Percentiles rank a stretch among this genome's conserved stretches.
These are phyloP conservation scores for Inga oerstediana DNA, from an alignment of 306 rosid genomes.

Conservation along the genomic window DNA sequence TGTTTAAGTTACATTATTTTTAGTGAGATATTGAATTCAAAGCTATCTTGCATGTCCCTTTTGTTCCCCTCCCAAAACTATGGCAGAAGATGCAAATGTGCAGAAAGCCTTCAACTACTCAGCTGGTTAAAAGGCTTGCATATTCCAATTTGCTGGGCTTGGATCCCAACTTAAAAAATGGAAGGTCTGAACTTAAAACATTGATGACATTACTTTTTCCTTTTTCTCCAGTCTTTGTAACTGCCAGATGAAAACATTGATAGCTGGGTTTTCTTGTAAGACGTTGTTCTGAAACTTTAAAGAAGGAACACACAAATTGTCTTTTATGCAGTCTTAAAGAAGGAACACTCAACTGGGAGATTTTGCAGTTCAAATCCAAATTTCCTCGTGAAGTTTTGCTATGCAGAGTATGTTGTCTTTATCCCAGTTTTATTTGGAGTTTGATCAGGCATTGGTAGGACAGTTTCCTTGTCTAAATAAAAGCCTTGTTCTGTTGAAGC, in stretches of 20 bases:
- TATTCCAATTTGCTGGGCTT: slow-evolving; percentile 91
- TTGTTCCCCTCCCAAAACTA: slow-evolving; percentile 27
- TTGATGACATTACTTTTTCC: slow-evolving; percentile 18
- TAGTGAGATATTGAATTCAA: slow-evolving; percentile 8
- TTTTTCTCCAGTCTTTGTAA: slow-evolving; percentile 12
- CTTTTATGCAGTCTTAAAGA: slow-evolving; percentile 73
- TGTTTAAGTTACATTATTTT: slow-evolving; percentile 25
- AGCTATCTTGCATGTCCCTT: slow-evolving; percentile 25
- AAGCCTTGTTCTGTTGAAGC: background rate
- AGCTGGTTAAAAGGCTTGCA: slow-evolving; percentile 70
- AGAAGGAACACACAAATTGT: background rate
- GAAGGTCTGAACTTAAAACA: slow-evolving; percentile 61
- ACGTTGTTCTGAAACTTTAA: background rate
- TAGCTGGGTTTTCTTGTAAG: background rate
- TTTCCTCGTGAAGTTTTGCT: slow-evolving; percentile 92
- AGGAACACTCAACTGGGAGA: slow-evolving; percentile 89
- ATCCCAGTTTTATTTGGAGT: slow-evolving; percentile 12
- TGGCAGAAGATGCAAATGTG: slow-evolving; percentile 72
- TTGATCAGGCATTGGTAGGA: slow-evolving; percentile 13
- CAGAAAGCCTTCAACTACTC: slow-evolving; percentile 74
- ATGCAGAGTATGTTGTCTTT: slow-evolving; percentile 71
- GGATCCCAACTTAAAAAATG: slow-evolving; percentile 69
- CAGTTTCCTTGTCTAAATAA: slow-evolving; percentile 14
- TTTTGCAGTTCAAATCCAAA: slow-evolving; percentile 85
- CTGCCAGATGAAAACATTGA: slow-evolving; percentile 6